These are phyloP conservation scores for Jacaranda copaia DNA, from an alignment of 257 asterid genomes.

Conservation along the genomic window DNA sequence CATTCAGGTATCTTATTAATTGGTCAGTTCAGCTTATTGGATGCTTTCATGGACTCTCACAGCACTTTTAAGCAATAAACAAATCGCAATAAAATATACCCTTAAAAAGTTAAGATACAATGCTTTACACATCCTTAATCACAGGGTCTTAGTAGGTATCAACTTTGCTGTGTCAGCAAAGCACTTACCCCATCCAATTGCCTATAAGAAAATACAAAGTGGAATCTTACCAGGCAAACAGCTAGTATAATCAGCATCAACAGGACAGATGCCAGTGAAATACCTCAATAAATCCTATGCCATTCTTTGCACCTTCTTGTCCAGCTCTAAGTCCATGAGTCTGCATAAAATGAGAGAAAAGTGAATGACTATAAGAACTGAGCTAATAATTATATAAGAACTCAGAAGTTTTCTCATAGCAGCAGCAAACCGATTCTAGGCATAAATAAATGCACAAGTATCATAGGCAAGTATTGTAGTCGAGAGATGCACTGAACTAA, in stretches of 20 bases:
- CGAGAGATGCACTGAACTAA: background rate
- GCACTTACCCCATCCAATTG: background rate
- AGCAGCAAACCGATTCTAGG: background rate
- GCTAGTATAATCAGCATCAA: slow-evolving; percentile 12
- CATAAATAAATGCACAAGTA: background rate
- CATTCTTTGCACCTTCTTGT: slow-evolving; percentile 74
- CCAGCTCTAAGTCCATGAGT: slow-evolving; percentile 94
- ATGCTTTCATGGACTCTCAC: slow-evolving; percentile 15
- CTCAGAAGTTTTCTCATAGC: background rate
- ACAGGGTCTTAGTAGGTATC: background rate
- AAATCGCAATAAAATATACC: slow-evolving; percentile 21
- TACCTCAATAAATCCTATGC: slow-evolving; percentile 88
- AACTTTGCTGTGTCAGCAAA: slow-evolving; percentile 8
- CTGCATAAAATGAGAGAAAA: slow-evolving; percentile 47
- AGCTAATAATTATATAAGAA: slow-evolving; percentile 4
- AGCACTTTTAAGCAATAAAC: background rate
- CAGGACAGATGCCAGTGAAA: slow-evolving; percentile 23
- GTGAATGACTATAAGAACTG: background rate
- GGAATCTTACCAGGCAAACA: slow-evolving; percentile 22
- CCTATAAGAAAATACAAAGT: background rate
- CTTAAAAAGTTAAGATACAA: background rate
- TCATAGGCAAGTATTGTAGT: background rate
- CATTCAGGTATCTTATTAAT: too few relatives aligned
- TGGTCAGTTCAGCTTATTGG: slow-evolving; percentile 19
- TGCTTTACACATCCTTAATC: slow-evolving; percentile 34